These are phyloP conservation scores for Russula brevipes DNA, from an alignment of 768 basidiomycete species.

Conservation along the genomic window DNA sequence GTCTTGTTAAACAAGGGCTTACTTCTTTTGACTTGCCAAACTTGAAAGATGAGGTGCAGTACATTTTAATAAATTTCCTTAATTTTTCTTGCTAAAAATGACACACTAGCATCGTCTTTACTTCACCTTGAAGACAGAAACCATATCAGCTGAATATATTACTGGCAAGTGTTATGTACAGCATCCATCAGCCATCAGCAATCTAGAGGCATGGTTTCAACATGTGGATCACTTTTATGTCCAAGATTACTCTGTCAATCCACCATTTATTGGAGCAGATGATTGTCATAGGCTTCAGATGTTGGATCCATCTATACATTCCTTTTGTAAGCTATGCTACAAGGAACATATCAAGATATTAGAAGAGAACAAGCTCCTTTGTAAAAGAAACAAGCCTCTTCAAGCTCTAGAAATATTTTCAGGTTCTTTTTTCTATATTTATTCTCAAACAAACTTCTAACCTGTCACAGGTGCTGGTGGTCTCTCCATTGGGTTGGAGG, in stretches of 20 bases:
- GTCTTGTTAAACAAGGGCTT: conserved; percentile 28
- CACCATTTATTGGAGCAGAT: not conserved
- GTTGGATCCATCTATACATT: conserved; percentile 26
- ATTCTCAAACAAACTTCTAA: not conserved
- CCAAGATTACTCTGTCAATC: not conserved
- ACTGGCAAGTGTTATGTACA: conserved; percentile 54
- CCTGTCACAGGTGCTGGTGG: conserved; percentile 64
- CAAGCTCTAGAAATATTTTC: conserved; percentile 64
- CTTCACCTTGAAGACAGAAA: conserved; percentile 31
- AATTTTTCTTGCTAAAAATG: not conserved
- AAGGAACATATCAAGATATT: conserved; percentile 33
- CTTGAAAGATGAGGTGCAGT: conserved; percentile 18
- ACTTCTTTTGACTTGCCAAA: not conserved
- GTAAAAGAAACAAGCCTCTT: conserved; percentile 41
- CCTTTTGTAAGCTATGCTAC: conserved; percentile 40
- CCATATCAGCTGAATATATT: conserved; percentile 36
- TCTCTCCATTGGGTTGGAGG: conserved; percentile 59
- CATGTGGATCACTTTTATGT: conserved; percentile 48
- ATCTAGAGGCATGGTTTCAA: conserved; percentile 43
- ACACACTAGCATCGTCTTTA: conserved; percentile 38
- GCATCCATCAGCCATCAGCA: conserved; percentile 32
- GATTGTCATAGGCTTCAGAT: conserved; percentile 1
- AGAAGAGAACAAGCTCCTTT: conserved; percentile 31
- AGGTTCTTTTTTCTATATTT: conserved; percentile 37
- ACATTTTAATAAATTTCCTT: not conserved